Conservation (phyloP, 768 basidiomycete genomes). For the Candolleomyces aberdarensis region DNA sequence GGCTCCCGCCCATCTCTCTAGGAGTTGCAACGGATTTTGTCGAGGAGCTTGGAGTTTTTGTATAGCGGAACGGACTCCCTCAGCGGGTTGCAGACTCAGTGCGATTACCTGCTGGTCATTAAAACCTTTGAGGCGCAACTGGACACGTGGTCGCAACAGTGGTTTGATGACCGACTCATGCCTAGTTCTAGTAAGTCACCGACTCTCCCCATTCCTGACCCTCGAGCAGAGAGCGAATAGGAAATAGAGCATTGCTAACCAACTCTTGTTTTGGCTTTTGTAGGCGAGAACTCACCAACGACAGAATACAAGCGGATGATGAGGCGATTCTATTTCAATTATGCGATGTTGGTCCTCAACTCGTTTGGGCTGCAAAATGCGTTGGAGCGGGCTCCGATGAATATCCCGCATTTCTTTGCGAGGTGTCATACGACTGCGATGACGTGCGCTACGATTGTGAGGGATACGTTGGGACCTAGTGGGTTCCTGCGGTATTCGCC, state of each 20-base stretch:
- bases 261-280: not conserved
- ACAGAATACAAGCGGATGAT: conserved; percentile 48
- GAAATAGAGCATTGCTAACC: not conserved
- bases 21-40: conserved; percentile 88
- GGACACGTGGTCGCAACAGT: conserved; percentile 50
- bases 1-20: conserved; percentile 20
- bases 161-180: conserved; percentile 39
- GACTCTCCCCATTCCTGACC: conserved; percentile 13
- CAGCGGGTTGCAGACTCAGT: conserved; percentile 80
- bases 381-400: conserved; percentile 69
- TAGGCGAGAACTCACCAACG: conserved; percentile 24
- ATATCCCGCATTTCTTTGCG: conserved; percentile 83
- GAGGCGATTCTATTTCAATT: conserved; percentile 78
- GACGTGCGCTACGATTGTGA: conserved; percentile 65
- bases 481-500: conserved; percentile 82
- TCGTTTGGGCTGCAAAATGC: conserved; percentile 97
- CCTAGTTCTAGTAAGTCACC: conserved; percentile 12
- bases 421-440: conserved; percentile 73
- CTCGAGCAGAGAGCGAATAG: conserved; percentile 2
- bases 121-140: conserved; percentile 83
- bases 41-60: conserved; percentile 84
- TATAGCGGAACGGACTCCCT: conserved; percentile 78
- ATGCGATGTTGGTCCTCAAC: conserved; percentile 84
- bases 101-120: conserved; percentile 82
- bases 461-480: conserved; percentile 73